Evolutionary conservation across 2,329 filamentous ascomycete genomes (phyloP).

Genomic region (Monilinia polystroma): DNA sequence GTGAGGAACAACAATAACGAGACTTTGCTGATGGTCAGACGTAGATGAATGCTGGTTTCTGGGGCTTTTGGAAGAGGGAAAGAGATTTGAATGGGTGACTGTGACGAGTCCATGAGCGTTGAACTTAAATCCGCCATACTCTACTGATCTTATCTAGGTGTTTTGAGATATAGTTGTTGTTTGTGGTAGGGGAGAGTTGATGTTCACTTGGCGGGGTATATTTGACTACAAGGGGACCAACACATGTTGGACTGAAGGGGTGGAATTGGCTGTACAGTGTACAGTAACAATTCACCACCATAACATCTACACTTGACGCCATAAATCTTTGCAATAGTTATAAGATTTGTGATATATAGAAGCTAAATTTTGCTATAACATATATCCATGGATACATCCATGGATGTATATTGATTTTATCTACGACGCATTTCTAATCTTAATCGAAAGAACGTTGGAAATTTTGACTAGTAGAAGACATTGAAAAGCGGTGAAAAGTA

Average conservation of each 20-base stretch:
- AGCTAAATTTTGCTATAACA: no score
- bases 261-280: neutral
- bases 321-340: neutral
- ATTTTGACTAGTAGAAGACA: neutral
- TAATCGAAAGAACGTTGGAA: neutral
- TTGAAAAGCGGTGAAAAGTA: conserved; percentile 8
- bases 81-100: conserved; percentile 48
- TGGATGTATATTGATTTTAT: neutral
- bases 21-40: conserved; percentile 57
- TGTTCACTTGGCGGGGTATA: conserved; percentile 2
- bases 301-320: neutral
- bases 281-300: neutral
- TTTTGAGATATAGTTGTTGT: conserved; percentile 1
- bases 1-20: conserved; percentile 61
- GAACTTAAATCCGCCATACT: conserved; percentile 4
- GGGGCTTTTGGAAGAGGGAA: conserved; percentile 59
- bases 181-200: neutral
- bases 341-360: neutral
- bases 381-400: neutral
- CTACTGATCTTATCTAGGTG: conserved; percentile 1
- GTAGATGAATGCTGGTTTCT: conserved; percentile 61
- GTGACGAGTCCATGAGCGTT: neutral
- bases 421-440: neutral
- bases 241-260: neutral
- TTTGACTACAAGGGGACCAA: neutral